Evolutionary conservation across 2,329 filamentous ascomycete species (phyloP).

Genomic region (Aciculosporium take): DNA sequence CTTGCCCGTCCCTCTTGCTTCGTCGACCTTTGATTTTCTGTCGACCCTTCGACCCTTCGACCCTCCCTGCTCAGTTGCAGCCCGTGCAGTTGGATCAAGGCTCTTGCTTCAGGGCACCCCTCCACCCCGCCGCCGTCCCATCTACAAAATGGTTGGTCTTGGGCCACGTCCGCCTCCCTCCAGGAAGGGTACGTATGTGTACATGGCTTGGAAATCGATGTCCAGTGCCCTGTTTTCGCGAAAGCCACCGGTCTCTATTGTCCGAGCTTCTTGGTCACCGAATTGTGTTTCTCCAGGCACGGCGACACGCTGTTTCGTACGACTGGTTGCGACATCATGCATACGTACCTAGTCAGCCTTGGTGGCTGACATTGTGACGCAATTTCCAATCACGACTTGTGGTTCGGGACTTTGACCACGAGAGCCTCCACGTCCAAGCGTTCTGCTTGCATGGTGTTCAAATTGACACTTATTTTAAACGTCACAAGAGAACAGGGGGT

Average conservation of each 20-base stretch:
- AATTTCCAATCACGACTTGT: not conserved
- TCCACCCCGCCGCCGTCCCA: constrained; percentile 20
- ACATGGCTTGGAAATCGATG: not conserved
- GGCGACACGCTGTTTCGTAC: not conserved
- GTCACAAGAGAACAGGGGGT: not conserved
- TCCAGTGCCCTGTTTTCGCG: not conserved
- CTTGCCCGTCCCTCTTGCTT: not conserved
- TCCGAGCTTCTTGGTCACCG: not conserved
- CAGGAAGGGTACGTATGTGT: constrained; percentile 54
- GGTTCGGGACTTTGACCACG: not conserved
- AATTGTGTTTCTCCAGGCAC: not conserved
- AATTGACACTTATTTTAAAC: not conserved
- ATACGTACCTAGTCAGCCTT: constrained; percentile 1
- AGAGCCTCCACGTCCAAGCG: not conserved
- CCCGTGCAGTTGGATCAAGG: constrained; percentile 3
- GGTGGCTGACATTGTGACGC: constrained; percentile 2
- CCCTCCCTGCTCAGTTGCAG: not conserved
- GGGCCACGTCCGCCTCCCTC: constrained; percentile 36
- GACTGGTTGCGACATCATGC: not conserved
- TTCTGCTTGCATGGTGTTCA: not conserved
- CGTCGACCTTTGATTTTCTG: not conserved
- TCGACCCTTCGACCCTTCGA: not conserved
- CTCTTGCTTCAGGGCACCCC: constrained; percentile 16
- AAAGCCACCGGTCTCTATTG: not conserved
- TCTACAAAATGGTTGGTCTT: constrained; percentile 34